Evolutionary conservation across 2,329 filamentous ascomycete species (phyloP), one percentile per base, ranked within the genome.

Genomic region (Cytospora piceae): DNA sequence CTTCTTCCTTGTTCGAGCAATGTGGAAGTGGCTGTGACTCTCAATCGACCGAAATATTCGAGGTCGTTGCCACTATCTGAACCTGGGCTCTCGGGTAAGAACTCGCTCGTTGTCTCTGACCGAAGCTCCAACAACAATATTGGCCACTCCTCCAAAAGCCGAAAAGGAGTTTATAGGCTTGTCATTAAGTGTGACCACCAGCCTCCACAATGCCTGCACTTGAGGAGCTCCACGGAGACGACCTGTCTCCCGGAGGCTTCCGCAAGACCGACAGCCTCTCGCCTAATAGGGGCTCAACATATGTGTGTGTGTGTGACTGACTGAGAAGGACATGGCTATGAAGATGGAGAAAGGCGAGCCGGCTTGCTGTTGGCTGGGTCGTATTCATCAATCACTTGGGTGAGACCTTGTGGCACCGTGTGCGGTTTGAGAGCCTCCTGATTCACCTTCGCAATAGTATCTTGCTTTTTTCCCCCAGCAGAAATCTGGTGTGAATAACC

Each of bases 391-490:
- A 63, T 6, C 11, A 37, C 34, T 15, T 14, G 34, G 4, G 53
- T 63, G 61, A 63, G 61, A 63, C 61, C 17, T 39, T 42, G 29
- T 52, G 46, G 46, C n/a, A 49, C 37, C 31, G 59, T 63, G 46
- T 3, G 27, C 59, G 56, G 32, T 20, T 22, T 46, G 27, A 49
- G 20, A 34, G 53, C 27, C 54, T 51, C 64, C 59, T 66, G 64
- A 63, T 63, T 56, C 64, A 66, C 53, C 31, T 34, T 24, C n/a
- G 59, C 59, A 58, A 63, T 63, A 29, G 58, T 57, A 52, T 31
- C 15, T 8, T 49, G 46, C 46, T 49, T 24, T 24, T 49, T 14
- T 5, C 14, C 34, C 9, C 42, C 9, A 49, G 42, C 20, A 22
- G n/a, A 11, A 14, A 14, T 24, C 11, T 22, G 11, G 39, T 14